A percentile compares a stretch with the other conserved stretches of the same genome.
These are phyloP conservation scores for Termitomyces sp. DNA, from an alignment of 768 basidiomycete genomes.

Conservation along the genomic window DNA sequence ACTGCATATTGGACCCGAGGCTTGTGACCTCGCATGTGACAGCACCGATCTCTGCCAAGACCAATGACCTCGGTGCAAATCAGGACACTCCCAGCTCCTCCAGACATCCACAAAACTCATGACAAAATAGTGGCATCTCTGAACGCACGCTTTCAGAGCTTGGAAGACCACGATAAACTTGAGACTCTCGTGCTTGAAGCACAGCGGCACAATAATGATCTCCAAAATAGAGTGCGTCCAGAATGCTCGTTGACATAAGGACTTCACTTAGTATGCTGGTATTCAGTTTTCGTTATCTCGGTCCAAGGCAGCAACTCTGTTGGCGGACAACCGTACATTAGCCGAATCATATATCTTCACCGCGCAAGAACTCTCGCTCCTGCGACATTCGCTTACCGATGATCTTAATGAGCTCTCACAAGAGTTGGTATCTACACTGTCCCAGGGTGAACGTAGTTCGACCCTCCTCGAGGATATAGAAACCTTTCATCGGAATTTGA, in stretches of 20 bases:
- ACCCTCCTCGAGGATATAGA: slow-evolving; percentile 83
- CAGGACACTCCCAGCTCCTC: slow-evolving; percentile 41
- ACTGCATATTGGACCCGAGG: too few relatives aligned
- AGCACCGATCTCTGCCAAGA: slow-evolving; percentile 3
- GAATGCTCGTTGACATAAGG: slow-evolving; percentile 10
- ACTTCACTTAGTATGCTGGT: slow-evolving; percentile 30
- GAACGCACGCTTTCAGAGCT: slow-evolving; percentile 39
- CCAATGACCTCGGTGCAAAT: slow-evolving; percentile 28
- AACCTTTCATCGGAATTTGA: slow-evolving; percentile 66
- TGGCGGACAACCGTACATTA: slow-evolving; percentile 41
- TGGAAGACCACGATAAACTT: slow-evolving; percentile 46
- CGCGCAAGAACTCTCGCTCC: slow-evolving; percentile 70
- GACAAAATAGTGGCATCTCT: slow-evolving; percentile 31
- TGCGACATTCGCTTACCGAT: slow-evolving; percentile 73
- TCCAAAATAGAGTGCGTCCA: slow-evolving; percentile 40
- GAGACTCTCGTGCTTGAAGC: slow-evolving; percentile 39
- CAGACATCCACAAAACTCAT: slow-evolving; percentile 31
- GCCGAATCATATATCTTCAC: slow-evolving; percentile 48
- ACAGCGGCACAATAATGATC: slow-evolving; percentile 29
- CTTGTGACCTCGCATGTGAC: background rate
- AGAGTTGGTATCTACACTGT: slow-evolving; percentile 55
- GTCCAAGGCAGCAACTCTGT: slow-evolving; percentile 36
- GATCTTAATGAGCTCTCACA: slow-evolving; percentile 64
- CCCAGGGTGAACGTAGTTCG: slow-evolving; percentile 39
- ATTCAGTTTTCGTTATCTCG: slow-evolving; percentile 59